Evolutionary conservation across 371 early-diverging fungal species (phyloP).

Genomic region (Syncephalastrum monosporum): DNA sequence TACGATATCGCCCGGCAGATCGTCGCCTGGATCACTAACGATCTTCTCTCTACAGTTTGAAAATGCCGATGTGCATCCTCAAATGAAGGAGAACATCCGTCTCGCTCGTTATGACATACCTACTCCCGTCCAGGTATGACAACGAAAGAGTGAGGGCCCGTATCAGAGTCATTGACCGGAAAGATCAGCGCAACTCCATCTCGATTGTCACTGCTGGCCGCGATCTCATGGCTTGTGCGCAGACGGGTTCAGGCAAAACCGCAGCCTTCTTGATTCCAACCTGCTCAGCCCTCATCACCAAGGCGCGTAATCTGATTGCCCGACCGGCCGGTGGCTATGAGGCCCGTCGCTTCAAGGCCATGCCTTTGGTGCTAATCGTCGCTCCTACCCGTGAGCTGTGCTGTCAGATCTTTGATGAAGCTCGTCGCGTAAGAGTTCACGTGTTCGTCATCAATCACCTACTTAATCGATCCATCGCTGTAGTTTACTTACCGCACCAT

Average conservation of each 20-base stretch:
- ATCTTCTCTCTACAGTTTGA: constrained; percentile 34
- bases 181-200: constrained; percentile 57
- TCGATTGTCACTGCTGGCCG: constrained; percentile 62
- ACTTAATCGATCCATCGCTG: neutral
- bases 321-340: constrained; percentile 32
- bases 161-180: neutral
- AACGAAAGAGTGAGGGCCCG: neutral
- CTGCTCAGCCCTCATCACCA: constrained; percentile 36
- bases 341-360: constrained; percentile 24
- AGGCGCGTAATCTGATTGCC: constrained; percentile 23
- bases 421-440: constrained; percentile 21
- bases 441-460: neutral
- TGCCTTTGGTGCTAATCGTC: constrained; percentile 42
- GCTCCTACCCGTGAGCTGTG: constrained; percentile 53
- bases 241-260: constrained; percentile 82
- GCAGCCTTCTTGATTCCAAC: constrained; percentile 72
- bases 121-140: constrained; percentile 67
- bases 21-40: neutral
- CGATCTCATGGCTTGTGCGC: constrained; percentile 84
- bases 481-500: constrained; percentile 47
- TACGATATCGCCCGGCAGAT: constrained; percentile 7
- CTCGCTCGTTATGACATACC: constrained; percentile 60
- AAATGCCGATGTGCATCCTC: constrained; percentile 45
- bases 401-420: constrained; percentile 33
- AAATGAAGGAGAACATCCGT: constrained; percentile 55